Percentiles rank a stretch among this genome's conserved stretches.
Evolutionary conservation across 2,329 filamentous ascomycete species (phyloP).

Genomic region (Thelonectria blattea): DNA sequence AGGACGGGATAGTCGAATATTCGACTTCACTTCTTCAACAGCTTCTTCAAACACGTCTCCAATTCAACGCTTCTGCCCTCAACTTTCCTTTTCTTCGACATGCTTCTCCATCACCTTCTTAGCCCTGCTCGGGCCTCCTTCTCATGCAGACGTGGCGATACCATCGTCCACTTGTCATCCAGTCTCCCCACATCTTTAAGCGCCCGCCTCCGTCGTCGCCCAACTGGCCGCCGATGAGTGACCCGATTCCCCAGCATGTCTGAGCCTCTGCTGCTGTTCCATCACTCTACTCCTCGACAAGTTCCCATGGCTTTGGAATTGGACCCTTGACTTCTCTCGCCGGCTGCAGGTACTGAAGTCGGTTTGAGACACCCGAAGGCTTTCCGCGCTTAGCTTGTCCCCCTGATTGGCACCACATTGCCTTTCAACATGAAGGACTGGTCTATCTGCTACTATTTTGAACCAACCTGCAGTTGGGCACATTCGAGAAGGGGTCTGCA

Average conservation of each 20-base stretch:
- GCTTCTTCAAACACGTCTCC: background rate
- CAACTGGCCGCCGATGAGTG: constrained; percentile 17
- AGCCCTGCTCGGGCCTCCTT: constrained; percentile 13
- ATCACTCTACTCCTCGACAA: constrained; percentile 20
- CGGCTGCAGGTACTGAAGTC: constrained; percentile 12
- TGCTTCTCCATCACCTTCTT: constrained; percentile 17
- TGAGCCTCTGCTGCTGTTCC: background rate
- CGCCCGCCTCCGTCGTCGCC: constrained; percentile 29
- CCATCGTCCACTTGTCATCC: constrained; percentile 29
- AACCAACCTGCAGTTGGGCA: constrained; percentile 32
- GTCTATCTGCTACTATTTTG: constrained; percentile 26
- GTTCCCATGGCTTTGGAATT: constrained; percentile 33
- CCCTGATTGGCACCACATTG: constrained; percentile 34
- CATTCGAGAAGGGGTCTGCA: constrained; percentile 23
- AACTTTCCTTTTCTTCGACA: background rate
- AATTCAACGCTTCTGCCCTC: background rate
- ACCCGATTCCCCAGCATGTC: constrained; percentile 4
- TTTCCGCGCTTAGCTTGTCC: constrained; percentile 36
- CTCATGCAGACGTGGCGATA: constrained; percentile 32
- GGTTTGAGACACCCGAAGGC: constrained; percentile 12
- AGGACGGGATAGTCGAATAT: too few species aligned
- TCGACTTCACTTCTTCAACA: background rate
- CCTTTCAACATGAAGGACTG: constrained; percentile 31
- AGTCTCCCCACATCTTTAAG: constrained; percentile 36
- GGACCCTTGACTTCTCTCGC: constrained; percentile 14